phyloP scores from a whole-genome alignment of 2,329 filamentous ascomycete species.

The Ophiobolus disseminans region DNA sequence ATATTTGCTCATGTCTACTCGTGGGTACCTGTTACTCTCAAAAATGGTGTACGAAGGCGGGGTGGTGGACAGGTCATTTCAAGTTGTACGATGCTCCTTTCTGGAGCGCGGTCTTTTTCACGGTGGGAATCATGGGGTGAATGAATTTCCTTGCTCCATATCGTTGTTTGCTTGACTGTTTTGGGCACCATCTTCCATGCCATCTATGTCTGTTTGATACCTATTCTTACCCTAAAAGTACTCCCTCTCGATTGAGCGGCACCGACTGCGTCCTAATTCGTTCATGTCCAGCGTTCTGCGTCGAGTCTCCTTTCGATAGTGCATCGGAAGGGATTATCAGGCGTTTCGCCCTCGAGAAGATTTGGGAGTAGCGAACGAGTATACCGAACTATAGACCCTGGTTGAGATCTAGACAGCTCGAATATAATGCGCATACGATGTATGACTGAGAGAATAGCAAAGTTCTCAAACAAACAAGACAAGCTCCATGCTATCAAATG shows the following conservation, averaged over 20 bases:
- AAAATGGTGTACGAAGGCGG: constrained; percentile 33
- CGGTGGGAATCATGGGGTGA: constrained; percentile 22
- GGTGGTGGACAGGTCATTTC: constrained; percentile 17
- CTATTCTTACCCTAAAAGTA: constrained; percentile 8
- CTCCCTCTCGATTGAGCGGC: not conserved
- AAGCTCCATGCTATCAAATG: too few relatives aligned
- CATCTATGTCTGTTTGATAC: constrained; percentile 8
- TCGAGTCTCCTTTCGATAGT: too few relatives aligned
- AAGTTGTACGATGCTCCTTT: constrained; percentile 6
- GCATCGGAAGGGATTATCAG: too few relatives aligned
- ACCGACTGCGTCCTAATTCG: too few relatives aligned
- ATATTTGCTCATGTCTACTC: constrained; percentile 42
- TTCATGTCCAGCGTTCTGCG: not conserved
- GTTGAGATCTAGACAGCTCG: too few relatives aligned
- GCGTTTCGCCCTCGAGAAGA: too few relatives aligned
- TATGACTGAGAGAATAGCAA: too few relatives aligned
- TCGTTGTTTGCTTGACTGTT: constrained; percentile 12
- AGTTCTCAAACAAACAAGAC: too few relatives aligned
- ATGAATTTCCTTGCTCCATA: constrained; percentile 35
- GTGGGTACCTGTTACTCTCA: constrained; percentile 37
- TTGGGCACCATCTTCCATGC: not conserved
- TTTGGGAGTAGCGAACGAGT: too few relatives aligned
- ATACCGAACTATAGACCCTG: too few relatives aligned
- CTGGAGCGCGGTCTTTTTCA: constrained; percentile 33
- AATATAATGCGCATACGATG: too few relatives aligned